Conservation (phyloP, 371 early-diverging fungal species). For the Mortierella sp. region DNA sequence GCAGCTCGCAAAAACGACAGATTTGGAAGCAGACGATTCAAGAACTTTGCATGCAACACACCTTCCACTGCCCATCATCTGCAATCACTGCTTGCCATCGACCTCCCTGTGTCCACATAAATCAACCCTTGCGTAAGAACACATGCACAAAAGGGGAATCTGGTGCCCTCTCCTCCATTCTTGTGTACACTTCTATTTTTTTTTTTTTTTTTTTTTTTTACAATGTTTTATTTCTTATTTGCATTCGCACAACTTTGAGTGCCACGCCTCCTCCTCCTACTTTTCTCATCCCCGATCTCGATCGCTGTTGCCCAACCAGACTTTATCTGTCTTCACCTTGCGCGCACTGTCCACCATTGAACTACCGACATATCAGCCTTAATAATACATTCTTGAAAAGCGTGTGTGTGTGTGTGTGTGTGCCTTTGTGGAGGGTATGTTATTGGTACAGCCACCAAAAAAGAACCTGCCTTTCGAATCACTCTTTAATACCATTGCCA, state of each 20-base stretch:
- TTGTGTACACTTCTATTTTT: background rate
- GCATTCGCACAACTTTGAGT: background rate
- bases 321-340: background rate
- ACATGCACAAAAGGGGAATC: background rate
- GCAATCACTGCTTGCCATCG: background rate
- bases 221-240: constrained; percentile 2
- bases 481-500: background rate
- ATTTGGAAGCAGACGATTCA: background rate
- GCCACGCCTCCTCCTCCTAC: background rate
- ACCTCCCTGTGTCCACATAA: background rate
- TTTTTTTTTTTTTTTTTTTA: background rate
- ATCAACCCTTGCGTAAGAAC: constrained; percentile 6
- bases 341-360: background rate
- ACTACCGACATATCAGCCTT: background rate
- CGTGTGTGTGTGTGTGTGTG: background rate
- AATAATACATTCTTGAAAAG: background rate
- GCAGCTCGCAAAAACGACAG: background rate
- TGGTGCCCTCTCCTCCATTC: background rate
- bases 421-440: constrained; percentile 1
- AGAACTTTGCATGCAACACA: background rate
- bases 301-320: background rate
- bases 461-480: background rate
- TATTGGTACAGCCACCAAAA: constrained; percentile 7
- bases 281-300: background rate
- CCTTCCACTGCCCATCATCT: background rate